Base-by-base conservation (phyloP, 2,329 filamentous ascomycete species). In the Phoma sp. region DNA sequence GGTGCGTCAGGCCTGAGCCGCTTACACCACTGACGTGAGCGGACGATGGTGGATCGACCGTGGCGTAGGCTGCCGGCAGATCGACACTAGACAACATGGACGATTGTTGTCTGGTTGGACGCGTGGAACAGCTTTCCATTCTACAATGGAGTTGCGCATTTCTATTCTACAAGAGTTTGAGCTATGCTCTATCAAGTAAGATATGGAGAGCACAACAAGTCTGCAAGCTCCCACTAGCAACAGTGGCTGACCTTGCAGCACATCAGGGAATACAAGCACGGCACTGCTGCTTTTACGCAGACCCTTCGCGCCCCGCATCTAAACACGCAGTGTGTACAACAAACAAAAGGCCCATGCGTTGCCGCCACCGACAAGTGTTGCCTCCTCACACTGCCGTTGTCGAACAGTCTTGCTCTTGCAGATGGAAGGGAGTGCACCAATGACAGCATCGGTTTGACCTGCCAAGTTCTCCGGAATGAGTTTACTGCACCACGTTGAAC, bases 381-480 rank as follows among this genome's bases (percentile, higher is more conserved):
- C 43, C 29, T 36, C 38, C 40, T 24, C 51, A 29, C 33, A 46
- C 41, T 39, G 52, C 44, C 24, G 31, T 38, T 48, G 37, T 51
- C 49, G 53, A 61, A 57, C 52, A 58, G 55, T 56, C 55, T 61
- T 48, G 56, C 55, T 43, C 41, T 44, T 44, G 43, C 17, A 51
- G 36, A 40, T 46, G 32, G 27, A 62, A 60, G 61, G 57, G 61
- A 44, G 32, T 41, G 41, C 44, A 35, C 47, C 49, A 54, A 59
- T 57, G 35, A 58, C 29, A 62, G 53, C 49, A 57, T 51, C 38
- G 48, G 21, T n/a, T 33, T 33, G 49, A 39, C 32, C 44, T 31
- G 62, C 56, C 64, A 65, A 66, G 62, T 51, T 45, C 48, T 35
- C 43, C 62, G 67, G 65, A 70, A 70, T 68, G 65, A 52, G 31